These are phyloP conservation scores for Backusella mclennaniae DNA, from an alignment of 192 early-diverging fungal genomes.

Conservation along the genomic window DNA sequence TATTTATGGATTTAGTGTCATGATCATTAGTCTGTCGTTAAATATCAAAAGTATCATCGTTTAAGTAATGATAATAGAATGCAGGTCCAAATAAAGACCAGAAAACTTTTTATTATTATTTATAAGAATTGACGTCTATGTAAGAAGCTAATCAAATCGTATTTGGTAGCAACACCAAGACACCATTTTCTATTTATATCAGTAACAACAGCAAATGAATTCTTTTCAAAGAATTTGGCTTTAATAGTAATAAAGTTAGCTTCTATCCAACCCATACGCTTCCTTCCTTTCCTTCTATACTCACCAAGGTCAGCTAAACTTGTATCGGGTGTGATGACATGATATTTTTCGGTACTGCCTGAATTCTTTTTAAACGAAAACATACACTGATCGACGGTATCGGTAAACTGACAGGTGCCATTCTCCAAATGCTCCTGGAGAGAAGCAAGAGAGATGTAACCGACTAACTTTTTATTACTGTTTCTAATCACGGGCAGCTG, in stretches of 20 bases:
- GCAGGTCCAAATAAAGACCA: neutral
- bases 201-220: conserved; percentile 81
- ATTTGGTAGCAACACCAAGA: conserved; percentile 76
- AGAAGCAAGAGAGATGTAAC: conserved; percentile 69
- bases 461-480: conserved; percentile 63
- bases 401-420: conserved; percentile 41
- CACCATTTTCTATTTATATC: conserved; percentile 78
- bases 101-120: neutral
- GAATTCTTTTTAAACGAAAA: conserved; percentile 52
- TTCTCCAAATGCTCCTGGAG: conserved; percentile 58
- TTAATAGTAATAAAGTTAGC: neutral
- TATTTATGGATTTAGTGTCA: conserved; percentile 71
- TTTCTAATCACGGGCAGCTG: conserved; percentile 76
- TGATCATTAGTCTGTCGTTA: conserved; percentile 69
- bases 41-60: conserved; percentile 41
- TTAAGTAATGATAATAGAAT: neutral
- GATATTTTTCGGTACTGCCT: conserved; percentile 44
- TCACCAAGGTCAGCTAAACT: conserved; percentile 67
- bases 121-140: conserved; percentile 52
- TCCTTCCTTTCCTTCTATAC: neutral
- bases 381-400: conserved; percentile 64
- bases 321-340: conserved; percentile 79
- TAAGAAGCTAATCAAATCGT: conserved; percentile 70
- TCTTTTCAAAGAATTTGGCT: conserved; percentile 80
- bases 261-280: neutral